A percentile compares a stretch with the other conserved stretches of the same genome.
Evolutionary conservation across 805 yeast species (phyloP).

Genomic region (Zygosaccharomyces rouxii): DNA sequence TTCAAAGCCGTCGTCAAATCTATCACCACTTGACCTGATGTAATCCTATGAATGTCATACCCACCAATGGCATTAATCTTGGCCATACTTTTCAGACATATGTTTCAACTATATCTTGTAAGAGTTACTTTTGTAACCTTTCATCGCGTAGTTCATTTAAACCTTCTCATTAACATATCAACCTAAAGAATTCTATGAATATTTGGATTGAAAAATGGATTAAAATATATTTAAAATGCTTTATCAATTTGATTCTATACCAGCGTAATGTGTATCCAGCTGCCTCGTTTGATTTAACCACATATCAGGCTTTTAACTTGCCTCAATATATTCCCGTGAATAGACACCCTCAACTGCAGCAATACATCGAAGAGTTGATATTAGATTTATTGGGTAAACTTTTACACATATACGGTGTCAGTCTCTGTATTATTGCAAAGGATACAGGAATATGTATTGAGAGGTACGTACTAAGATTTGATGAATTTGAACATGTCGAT

Average conservation of each 20-base stretch:
- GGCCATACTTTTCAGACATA: conserved; percentile 7
- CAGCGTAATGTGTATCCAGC: conserved; percentile 38
- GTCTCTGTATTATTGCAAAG: conserved; percentile 23
- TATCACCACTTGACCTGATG: conserved; percentile 90
- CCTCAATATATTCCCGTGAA: conserved; percentile 39
- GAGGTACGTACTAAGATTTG: conserved; percentile 30
- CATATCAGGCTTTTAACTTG: conserved; percentile 41
- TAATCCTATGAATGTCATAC: conserved; percentile 65
- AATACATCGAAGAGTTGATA: conserved; percentile 37
- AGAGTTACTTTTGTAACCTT: background rate
- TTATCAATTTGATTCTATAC: conserved; percentile 36
- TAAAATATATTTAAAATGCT: conserved; percentile 35
- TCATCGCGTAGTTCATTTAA: background rate
- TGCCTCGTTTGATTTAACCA: conserved; percentile 35
- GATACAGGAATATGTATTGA: conserved; percentile 26
- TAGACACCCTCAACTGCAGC: conserved; percentile 44
- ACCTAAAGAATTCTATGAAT: conserved; percentile 15
- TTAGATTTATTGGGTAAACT: conserved; percentile 26
- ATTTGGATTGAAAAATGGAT: conserved; percentile 28
- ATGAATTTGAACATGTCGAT: conserved; percentile 29
- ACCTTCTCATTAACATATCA: background rate
- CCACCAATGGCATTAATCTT: conserved; percentile 39
- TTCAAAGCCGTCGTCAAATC: conserved; percentile 75
- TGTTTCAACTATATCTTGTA: background rate
- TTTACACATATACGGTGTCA: conserved; percentile 21